phyloP scores from a whole-genome alignment of 371 early-diverging fungal species.

The Enteropsectra breve region DNA sequence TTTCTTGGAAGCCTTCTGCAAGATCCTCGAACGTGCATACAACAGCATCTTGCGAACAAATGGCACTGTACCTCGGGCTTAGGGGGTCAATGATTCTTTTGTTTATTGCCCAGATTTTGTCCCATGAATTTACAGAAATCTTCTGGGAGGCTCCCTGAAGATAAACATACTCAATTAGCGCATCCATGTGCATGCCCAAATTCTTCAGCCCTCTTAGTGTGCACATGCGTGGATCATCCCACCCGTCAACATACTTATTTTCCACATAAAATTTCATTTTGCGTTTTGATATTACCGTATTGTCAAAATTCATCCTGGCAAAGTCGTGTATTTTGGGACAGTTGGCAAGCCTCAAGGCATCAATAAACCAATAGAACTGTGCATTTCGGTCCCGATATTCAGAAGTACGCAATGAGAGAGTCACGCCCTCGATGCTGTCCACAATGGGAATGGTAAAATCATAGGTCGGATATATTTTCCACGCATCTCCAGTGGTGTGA shows the following conservation, averaged over 20 bases:
- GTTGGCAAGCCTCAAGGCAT: slow-evolving; percentile 66
- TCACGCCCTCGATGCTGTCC: slow-evolving; percentile 90
- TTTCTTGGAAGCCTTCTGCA: slow-evolving; percentile 22
- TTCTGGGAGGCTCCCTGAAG: slow-evolving; percentile 97
- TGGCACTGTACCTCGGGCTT: slow-evolving; percentile 77
- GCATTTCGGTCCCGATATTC: slow-evolving; percentile 97
- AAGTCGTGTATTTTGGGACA: slow-evolving; percentile 60
- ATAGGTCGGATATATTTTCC: slow-evolving; percentile 97
- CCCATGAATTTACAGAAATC: slow-evolving; percentile 85
- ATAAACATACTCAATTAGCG: slow-evolving; percentile 85
- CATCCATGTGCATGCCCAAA: slow-evolving; percentile 92
- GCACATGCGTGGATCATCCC: slow-evolving; percentile 99
- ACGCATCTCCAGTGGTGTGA: slow-evolving; percentile 74
- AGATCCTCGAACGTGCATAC: neutral
- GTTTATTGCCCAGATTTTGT: slow-evolving; percentile 97
- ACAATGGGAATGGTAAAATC: slow-evolving; percentile 98
- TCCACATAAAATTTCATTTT: slow-evolving; percentile 94
- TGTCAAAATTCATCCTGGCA: slow-evolving; percentile 84
- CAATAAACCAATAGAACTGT: slow-evolving; percentile 94
- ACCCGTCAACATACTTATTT: slow-evolving; percentile 74
- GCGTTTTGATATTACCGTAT: slow-evolving; percentile 94
- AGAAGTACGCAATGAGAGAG: slow-evolving; percentile 89
- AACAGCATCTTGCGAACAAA: slow-evolving; percentile 63
- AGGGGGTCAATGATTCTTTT: slow-evolving; percentile 88
- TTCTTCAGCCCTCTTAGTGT: slow-evolving; percentile 94